These are phyloP conservation scores for Moesziomyces aphidis DNA, from an alignment of 1,284 basidiomycete genomes.

Conservation along the genomic window DNA sequence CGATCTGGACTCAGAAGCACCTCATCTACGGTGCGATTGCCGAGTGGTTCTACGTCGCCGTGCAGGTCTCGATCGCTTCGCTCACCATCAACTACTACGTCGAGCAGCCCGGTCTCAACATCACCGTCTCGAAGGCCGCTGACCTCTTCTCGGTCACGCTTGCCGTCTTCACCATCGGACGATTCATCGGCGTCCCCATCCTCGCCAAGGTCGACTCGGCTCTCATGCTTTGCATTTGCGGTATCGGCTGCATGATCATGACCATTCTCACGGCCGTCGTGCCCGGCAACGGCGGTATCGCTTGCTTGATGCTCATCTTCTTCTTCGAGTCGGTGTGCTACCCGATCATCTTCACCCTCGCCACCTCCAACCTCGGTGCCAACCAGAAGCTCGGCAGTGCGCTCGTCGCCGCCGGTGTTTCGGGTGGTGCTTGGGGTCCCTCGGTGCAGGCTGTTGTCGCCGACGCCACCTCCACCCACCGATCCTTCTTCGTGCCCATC, in stretches of 20 bases:
- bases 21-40: constrained; percentile 79
- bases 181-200: constrained; percentile 74
- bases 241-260: constrained; percentile 72
- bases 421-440: constrained; percentile 81
- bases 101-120: constrained; percentile 35
- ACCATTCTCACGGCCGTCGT: constrained; percentile 73
- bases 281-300: constrained; percentile 74
- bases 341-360: constrained; percentile 75
- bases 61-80: constrained; percentile 79
- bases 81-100: constrained; percentile 76
- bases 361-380: constrained; percentile 71
- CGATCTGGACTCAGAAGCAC: constrained; percentile 79
- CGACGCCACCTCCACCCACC: constrained; percentile 69
- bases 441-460: constrained; percentile 78
- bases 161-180: constrained; percentile 74
- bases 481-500: constrained; percentile 40
- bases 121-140: no score
- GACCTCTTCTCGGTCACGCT: constrained; percentile 75
- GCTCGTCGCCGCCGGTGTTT: constrained; percentile 72
- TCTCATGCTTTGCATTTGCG: constrained; percentile 71
- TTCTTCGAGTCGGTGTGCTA: constrained; percentile 76
- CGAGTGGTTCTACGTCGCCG: constrained; percentile 79
- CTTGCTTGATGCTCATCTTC: constrained; percentile 77
- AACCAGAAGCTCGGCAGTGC: constrained; percentile 46
- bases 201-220: constrained; percentile 76